Evolutionary conservation across 2,329 filamentous ascomycete genomes (phyloP).

Genomic region (Hymenoscyphus scutula): DNA sequence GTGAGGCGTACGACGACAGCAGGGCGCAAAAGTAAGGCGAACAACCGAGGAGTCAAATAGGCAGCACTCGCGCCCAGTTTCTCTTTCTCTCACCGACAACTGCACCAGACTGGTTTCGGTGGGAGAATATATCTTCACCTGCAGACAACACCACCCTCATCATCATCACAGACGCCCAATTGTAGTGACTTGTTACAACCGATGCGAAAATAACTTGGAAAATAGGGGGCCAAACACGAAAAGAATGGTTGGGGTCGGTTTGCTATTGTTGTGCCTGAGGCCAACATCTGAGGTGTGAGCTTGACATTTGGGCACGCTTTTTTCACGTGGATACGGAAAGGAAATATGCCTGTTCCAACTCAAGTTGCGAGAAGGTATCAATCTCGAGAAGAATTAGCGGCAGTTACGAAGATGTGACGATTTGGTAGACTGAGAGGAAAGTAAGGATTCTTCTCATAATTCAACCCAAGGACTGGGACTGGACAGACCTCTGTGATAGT

Average conservation of each 20-base stretch:
- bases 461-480: too few relatives aligned
- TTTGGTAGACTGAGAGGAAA: too few relatives aligned
- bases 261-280: background rate
- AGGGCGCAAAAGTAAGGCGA: slow-evolving; percentile 22
- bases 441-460: too few relatives aligned
- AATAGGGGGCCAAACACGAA: background rate
- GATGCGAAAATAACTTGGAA: background rate
- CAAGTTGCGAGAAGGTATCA: too few relatives aligned
- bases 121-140: background rate
- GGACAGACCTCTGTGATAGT: too few relatives aligned
- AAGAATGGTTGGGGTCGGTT: background rate
- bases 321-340: too few relatives aligned
- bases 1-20: slow-evolving; percentile 19
- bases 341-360: too few relatives aligned
- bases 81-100: background rate
- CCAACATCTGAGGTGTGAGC: too few relatives aligned
- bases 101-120: background rate
- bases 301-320: too few relatives aligned
- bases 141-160: background rate
- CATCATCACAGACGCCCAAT: background rate
- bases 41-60: slow-evolving; percentile 22
- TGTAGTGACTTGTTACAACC: background rate
- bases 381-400: too few relatives aligned
- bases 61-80: slow-evolving; percentile 6
- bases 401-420: too few relatives aligned